phyloP scores from a whole-genome alignment of 257 asterid genomes.

The Leptodermis oblonga region DNA sequence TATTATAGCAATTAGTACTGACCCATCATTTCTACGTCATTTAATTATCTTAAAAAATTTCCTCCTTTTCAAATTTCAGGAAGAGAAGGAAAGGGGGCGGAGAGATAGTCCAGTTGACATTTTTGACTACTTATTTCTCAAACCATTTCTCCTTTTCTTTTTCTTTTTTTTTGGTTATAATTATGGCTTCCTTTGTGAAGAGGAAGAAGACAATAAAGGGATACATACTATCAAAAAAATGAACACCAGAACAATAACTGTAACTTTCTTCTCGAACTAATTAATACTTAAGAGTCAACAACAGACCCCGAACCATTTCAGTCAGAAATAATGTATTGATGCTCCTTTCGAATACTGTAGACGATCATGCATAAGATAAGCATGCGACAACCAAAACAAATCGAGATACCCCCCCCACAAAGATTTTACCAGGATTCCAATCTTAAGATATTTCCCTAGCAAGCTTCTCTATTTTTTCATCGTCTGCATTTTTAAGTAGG shows the following conservation, averaged over 20 bases:
- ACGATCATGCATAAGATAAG: constrained; percentile 8
- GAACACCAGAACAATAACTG: constrained; percentile 43
- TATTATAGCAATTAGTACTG: too few species aligned
- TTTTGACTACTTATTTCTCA: background rate
- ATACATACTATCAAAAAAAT: constrained; percentile 5
- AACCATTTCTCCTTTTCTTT: background rate
- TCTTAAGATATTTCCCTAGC: constrained; percentile 77
- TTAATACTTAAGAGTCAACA: constrained; percentile 81
- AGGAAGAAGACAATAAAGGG: background rate
- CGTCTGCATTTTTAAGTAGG: constrained; percentile 41
- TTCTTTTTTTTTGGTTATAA: background rate
- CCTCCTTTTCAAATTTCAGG: background rate
- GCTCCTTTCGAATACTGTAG: constrained; percentile 83
- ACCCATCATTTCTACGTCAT: too few species aligned
- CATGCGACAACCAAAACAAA: constrained; percentile 11
- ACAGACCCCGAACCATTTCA: constrained; percentile 88
- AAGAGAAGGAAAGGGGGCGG: background rate
- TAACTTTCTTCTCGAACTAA: constrained; percentile 79
- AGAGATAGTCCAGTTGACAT: background rate
- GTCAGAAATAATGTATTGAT: constrained; percentile 82
- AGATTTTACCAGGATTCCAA: constrained; percentile 71
- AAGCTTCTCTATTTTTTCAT: constrained; percentile 75
- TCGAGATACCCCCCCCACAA: constrained; percentile 17
- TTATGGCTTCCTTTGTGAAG: background rate
- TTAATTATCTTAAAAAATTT: background rate